Evolutionary conservation across 192 early-diverging fungal species (phyloP), one percentile per base, ranked within the genome.

Genomic region (Pilaira anomala): DNA sequence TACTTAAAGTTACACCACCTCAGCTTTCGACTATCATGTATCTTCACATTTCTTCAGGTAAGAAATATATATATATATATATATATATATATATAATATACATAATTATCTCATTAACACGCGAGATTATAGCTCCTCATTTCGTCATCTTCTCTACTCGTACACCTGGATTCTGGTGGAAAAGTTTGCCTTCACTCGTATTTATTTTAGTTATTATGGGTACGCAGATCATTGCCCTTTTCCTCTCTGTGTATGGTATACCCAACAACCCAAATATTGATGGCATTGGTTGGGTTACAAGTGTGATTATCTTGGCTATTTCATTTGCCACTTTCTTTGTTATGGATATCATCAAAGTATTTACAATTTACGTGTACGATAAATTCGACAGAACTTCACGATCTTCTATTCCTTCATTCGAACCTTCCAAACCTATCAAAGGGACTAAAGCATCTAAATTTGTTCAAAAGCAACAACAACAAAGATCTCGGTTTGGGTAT

Each of bases 311-410:
- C 52, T 69, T 94, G 30, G 81, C 67, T 25, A 62, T 94, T 49
- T 94, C 92, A 24, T 66, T 91, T 24, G 82, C 77, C 22, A 87
- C 84, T 70, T 91, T 92, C 69, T 76, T 93, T 50, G 39, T 94
- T 48, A 76, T 93, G 12, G 94, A 96, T 69, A 74, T 90, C n/a
- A 82, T 97, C 78, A 97, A 97, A 79, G 93, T 94, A 7, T 63
- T 76, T 50, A 76, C 91, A 14, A 41, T 66, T 11, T 22, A 39
- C 11, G 6, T 46, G 3, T 66, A 55, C 55, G 56, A 66, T 2
- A 59, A 30, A 12, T 44, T 58, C 16, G 22, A 53, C 18, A 41
- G 33, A n/a, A 41, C 49, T 30, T 42, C 51, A 25, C 18, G 22
- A 13, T 30, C 41, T 36, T n/a, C 19, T 40, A 5, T 42, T n/a